phyloP scores from a whole-genome alignment of 176 grass and related monocot species.

The Calamus simplicifolius region DNA sequence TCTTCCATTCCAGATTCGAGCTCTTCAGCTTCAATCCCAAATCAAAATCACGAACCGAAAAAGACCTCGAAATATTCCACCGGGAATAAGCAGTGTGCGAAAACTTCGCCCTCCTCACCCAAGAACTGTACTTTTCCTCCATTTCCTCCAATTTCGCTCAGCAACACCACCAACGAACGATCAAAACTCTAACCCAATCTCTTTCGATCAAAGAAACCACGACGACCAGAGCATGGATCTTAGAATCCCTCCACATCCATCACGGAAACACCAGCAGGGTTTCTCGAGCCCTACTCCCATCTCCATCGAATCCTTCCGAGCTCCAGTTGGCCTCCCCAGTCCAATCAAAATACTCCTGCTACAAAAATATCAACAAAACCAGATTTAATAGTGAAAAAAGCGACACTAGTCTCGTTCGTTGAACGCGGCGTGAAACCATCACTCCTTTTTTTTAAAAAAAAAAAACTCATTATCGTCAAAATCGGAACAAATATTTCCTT shows the following conservation, averaged over 20 bases:
- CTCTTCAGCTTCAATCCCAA: constrained; percentile 28
- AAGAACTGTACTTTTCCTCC: constrained; percentile 72
- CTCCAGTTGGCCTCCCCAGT: constrained; percentile 22
- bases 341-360: background rate
- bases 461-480: too few species aligned
- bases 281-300: background rate
- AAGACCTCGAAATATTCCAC: constrained; percentile 31
- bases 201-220: constrained; percentile 28
- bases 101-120: constrained; percentile 68
- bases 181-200: background rate
- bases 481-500: too few species aligned
- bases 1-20: constrained; percentile 17
- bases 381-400: too few species aligned
- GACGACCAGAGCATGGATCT: constrained; percentile 46
- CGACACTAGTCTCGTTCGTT: too few species aligned
- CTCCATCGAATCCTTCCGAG: background rate
- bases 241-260: constrained; percentile 39
- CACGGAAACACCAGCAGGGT: constrained; percentile 31
- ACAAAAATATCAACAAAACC: too few species aligned
- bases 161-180: background rate
- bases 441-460: too few species aligned
- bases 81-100: constrained; percentile 53
- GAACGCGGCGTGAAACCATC: too few species aligned
- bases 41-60: constrained; percentile 38
- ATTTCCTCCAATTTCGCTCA: constrained; percentile 21